Percentiles rank a stretch among this genome's conserved stretches.
phyloP scores from a whole-genome alignment of 1,284 basidiomycete genomes.

The Rhodotorula sp. region DNA sequence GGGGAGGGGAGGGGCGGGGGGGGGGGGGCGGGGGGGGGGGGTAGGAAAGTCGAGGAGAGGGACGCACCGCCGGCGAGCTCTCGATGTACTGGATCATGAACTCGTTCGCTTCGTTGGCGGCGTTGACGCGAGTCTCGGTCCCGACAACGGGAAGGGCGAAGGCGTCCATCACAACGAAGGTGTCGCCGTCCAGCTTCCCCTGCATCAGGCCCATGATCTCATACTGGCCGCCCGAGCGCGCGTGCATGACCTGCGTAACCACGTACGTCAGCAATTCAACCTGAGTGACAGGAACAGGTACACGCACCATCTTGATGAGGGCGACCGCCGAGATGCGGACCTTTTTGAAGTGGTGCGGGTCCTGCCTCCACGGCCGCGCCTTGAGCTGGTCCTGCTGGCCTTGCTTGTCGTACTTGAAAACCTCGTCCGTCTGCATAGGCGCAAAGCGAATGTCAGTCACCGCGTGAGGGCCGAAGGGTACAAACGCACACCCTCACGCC shows the following conservation, averaged over 20 bases:
- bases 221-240: constrained; percentile 91
- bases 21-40: too few species aligned
- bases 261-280: background rate
- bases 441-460: background rate
- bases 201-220: constrained; percentile 99
- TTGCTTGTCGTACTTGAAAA: constrained; percentile 58
- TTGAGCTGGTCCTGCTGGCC: constrained; percentile 53
- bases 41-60: background rate
- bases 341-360: constrained; percentile 88
- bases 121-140: constrained; percentile 98
- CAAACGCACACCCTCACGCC: too few species aligned
- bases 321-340: constrained; percentile 95
- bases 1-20: too few species aligned
- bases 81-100: constrained; percentile 95
- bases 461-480: background rate
- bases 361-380: constrained; percentile 78
- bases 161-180: constrained; percentile 90
- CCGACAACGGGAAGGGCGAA: constrained; percentile 97
- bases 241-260: constrained; percentile 81
- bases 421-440: constrained; percentile 59
- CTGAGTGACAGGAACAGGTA: background rate
- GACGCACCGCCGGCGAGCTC: constrained; percentile 68
- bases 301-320: constrained; percentile 89
- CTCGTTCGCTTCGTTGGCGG: constrained; percentile 92
- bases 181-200: constrained; percentile 82